Base-by-base conservation (phyloP, 805 yeast genomes). In the Saccharomycodes ludwigii region DNA sequence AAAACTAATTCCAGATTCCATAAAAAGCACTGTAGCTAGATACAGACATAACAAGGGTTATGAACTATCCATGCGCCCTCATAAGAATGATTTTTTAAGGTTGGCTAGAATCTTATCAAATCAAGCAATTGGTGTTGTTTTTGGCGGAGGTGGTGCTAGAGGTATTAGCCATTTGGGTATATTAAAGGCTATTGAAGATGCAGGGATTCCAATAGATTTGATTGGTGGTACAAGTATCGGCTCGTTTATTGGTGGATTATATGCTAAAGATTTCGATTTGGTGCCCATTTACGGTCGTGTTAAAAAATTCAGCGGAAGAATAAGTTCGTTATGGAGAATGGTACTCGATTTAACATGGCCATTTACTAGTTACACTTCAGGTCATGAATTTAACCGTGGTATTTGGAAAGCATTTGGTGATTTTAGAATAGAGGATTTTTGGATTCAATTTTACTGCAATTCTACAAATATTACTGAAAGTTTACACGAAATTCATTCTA, bases 141-240 rank as follows among this genome's bases (percentile, higher is more conserved):
- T 88, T 3, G 98, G 98, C 5, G 98, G 98, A 10, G 98, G 98
- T 24, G 98, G 98, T 26, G 95, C 97, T 0, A 65, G 97, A 43
- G 98, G 98, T 2, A 65, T 88, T 10, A 71, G 95, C 10, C 98
- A 88, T 51, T 65, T 88, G 24, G 98, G 98, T 3, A 77, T 91
- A 3, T 70, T 88, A n/a, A 72, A 74, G 31, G 95, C 96, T 0
- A 58, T 88, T 7, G 97, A 88, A 51, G 93, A 82, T 40, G 73
- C 75, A 34, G 96, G 96, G 0, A 80, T 88, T 10, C 98, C 98
- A 0, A 76, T 91, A 22, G 98, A 88, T 56, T 61, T 86, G 38
- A 71, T 88, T 31, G 98, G 98, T 1, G 98, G 98, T 2, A 88
- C 98, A 0, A 86, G 96, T 0, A 88, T 88, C 32, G 98, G 98